Conservation (phyloP, 1,284 basidiomycete species). For the Agroathelia rolfsii region DNA sequence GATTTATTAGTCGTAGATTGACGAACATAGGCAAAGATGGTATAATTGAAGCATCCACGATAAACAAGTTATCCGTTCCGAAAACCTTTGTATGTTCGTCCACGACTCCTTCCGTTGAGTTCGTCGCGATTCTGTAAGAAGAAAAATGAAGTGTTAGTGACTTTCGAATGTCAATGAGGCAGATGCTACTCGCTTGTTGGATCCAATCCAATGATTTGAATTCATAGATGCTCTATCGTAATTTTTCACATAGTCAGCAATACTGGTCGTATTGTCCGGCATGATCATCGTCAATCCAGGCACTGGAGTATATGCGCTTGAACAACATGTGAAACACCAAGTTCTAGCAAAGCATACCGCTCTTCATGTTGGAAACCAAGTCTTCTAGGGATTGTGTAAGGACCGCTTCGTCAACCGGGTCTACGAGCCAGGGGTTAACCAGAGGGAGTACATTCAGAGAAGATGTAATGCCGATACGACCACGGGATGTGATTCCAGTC, state of each 20-base stretch:
- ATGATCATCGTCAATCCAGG: constrained; percentile 43
- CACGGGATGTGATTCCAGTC: constrained; percentile 30
- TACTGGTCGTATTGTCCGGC: constrained; percentile 45
- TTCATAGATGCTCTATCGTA: constrained; percentile 34
- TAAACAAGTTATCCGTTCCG: constrained; percentile 44
- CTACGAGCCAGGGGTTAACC: constrained; percentile 28
- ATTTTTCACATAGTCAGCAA: constrained; percentile 38
- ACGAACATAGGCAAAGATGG: constrained; percentile 14
- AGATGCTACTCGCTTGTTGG: constrained; percentile 21
- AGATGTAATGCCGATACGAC: constrained; percentile 27
- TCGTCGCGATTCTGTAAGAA: constrained; percentile 30
- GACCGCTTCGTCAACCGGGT: constrained; percentile 26
- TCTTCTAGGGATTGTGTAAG: constrained; percentile 25
- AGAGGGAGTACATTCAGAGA: constrained; percentile 22
- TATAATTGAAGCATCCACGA: constrained; percentile 30
- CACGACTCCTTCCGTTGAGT: constrained; percentile 32
- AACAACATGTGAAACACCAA: background rate
- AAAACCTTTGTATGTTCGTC: constrained; percentile 49
- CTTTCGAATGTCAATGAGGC: background rate
- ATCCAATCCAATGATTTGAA: constrained; percentile 53
- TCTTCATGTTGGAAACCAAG: constrained; percentile 18
- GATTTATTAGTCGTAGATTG: too few relatives aligned
- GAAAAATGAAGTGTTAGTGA: too few relatives aligned
- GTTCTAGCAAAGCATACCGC: constrained; percentile 13
- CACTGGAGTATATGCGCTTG: constrained; percentile 24